Evolutionary conservation across 176 grass and related monocot genomes (phyloP).

Genomic region (Zoysia japonica): DNA sequence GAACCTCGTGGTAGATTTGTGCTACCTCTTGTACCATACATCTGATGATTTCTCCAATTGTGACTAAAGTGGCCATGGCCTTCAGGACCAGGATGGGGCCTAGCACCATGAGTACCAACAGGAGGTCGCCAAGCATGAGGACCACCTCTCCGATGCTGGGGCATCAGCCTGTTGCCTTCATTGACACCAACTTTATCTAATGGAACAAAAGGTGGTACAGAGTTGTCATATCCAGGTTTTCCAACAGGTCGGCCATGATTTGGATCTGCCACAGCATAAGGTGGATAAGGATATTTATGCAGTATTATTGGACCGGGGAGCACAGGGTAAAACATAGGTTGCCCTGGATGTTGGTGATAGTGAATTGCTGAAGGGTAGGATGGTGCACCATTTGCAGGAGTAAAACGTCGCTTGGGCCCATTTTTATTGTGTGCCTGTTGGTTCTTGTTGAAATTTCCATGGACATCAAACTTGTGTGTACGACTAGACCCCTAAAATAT

Average conservation of each 20-base stretch:
- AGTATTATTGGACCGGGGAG: slow-evolving; percentile 51
- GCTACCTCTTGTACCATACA: slow-evolving; percentile 55
- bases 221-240: slow-evolving; percentile 54
- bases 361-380: slow-evolving; percentile 51
- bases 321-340: slow-evolving; percentile 68
- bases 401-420: slow-evolving; percentile 53
- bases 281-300: slow-evolving; percentile 67
- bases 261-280: slow-evolving; percentile 42
- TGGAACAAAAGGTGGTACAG: slow-evolving; percentile 47
- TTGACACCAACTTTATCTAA: slow-evolving; percentile 51
- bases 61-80: slow-evolving; percentile 53
- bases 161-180: slow-evolving; percentile 57
- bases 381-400: slow-evolving; percentile 56
- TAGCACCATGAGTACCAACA: slow-evolving; percentile 49
- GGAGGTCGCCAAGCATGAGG: slow-evolving; percentile 56
- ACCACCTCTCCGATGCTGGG: slow-evolving; percentile 45
- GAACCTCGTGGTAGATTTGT: slow-evolving; percentile 49
- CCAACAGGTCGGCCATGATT: slow-evolving; percentile 50
- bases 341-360: slow-evolving; percentile 68
- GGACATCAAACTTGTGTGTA: slow-evolving; percentile 62
- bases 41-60: slow-evolving; percentile 45
- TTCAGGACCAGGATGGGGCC: slow-evolving; percentile 52
- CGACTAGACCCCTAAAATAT: slow-evolving; percentile 48
- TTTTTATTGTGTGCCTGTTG: slow-evolving; percentile 63
- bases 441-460: slow-evolving; percentile 55